Conservation (phyloP, 371 early-diverging fungal genomes). For the Apophysomyces sp. region DNA sequence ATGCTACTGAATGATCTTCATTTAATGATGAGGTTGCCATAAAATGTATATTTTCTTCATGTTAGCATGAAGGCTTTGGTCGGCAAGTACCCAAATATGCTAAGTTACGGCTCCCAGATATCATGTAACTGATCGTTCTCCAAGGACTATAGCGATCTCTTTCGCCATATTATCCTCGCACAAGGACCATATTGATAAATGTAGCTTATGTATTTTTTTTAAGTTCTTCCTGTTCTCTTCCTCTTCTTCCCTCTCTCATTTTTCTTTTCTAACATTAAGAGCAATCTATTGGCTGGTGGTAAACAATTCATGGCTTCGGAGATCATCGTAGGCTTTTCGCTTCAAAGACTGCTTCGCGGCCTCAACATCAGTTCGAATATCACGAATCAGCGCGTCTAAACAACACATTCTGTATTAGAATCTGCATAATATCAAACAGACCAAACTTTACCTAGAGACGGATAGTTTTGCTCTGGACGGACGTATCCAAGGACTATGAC, state of each 20-base stretch:
- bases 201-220: too few species aligned
- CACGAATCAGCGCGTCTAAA: constrained; percentile 85
- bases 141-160: too few species aligned
- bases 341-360: constrained; percentile 73
- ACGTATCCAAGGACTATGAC: constrained; percentile 88
- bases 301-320: constrained; percentile 18
- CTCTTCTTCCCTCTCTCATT: background rate
- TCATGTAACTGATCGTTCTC: too few species aligned
- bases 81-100: too few species aligned
- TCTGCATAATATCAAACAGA: background rate
- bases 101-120: too few species aligned
- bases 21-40: too few species aligned
- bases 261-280: background rate
- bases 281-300: background rate
- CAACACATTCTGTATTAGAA: background rate
- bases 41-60: too few species aligned
- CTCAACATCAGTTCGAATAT: constrained; percentile 88
- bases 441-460: constrained; percentile 69
- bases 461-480: constrained; percentile 89
- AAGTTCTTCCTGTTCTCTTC: background rate
- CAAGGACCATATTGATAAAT: too few species aligned
- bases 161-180: too few species aligned
- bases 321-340: constrained; percentile 48
- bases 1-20: too few species aligned
- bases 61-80: too few species aligned